A percentile compares a stretch with the other conserved stretches of the same genome.
These are phyloP conservation scores for Anaeramoeba flamelloides DNA, from an alignment of 78 protist species.

Conservation along the genomic window DNA sequence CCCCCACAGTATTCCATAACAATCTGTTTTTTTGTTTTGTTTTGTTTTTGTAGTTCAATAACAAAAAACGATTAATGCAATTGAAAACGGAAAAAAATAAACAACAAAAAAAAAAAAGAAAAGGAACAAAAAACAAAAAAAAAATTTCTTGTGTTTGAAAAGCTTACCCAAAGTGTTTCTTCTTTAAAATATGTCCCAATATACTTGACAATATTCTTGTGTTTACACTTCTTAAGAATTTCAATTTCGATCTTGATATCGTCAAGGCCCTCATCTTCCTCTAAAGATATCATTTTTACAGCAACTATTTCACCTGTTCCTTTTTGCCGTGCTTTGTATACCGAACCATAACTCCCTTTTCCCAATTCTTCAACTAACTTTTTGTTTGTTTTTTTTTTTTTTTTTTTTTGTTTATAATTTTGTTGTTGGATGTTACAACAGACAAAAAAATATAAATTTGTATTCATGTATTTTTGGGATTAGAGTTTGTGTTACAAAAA, in stretches of 20 bases:
- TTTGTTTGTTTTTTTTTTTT: no score
- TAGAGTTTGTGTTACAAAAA: no score
- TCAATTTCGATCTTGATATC: constrained; percentile 47
- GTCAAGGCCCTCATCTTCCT: constrained; percentile 34
- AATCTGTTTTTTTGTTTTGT: background rate
- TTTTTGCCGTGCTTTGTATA: background rate
- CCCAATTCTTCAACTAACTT: background rate
- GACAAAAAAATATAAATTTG: no score
- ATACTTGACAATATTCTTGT: constrained; percentile 32
- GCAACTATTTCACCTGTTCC: background rate
- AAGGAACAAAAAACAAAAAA: no score
- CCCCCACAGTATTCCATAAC: background rate
- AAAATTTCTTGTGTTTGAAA: no score
- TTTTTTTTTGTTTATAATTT: no score
- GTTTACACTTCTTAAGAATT: constrained; percentile 34
- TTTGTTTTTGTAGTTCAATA: no score
- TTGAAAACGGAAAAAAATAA: no score
- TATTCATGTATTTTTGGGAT: no score
- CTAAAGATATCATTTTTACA: constrained; percentile 3
- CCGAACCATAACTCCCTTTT: background rate
- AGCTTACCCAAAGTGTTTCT: constrained; percentile 50
- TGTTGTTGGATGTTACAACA: no score
- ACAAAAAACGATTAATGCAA: no score
- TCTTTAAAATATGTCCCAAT: constrained; percentile 40
- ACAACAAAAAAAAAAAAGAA: no score